A percentile compares a stretch with the other conserved stretches of the same genome.
Conservation (phyloP, 805 yeast genomes). For the Starmerella sp. region DNA sequence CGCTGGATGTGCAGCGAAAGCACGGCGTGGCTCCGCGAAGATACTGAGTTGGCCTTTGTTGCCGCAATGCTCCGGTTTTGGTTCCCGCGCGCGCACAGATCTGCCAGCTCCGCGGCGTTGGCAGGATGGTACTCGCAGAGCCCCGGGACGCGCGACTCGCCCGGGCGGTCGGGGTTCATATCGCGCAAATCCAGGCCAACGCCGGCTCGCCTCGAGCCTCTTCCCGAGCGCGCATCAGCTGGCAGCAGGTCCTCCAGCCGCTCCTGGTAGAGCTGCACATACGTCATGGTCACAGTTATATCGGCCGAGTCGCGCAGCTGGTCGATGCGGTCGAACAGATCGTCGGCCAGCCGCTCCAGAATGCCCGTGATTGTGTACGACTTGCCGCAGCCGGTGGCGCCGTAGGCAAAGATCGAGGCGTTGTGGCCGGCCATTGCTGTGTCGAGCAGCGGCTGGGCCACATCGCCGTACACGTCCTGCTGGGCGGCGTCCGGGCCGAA, state of each 20-base stretch:
- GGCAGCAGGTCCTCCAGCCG: slow-evolving; percentile 67
- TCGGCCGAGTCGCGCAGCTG: slow-evolving; percentile 31
- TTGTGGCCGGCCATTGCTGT: slow-evolving; percentile 74
- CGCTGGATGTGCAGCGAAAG: slow-evolving; percentile 56
- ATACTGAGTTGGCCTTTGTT: slow-evolving; percentile 81
- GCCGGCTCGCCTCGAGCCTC: not conserved
- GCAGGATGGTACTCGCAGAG: slow-evolving; percentile 51
- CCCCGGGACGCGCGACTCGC: slow-evolving; percentile 57
- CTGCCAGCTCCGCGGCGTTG: slow-evolving; percentile 24
- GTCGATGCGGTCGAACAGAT: slow-evolving; percentile 39
- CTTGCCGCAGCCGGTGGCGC: slow-evolving; percentile 96
- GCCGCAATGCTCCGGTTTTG: slow-evolving; percentile 58
- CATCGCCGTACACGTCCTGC: slow-evolving; percentile 50
- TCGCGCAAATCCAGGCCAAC: slow-evolving; percentile 38
- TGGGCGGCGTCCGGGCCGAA: slow-evolving; percentile 61
- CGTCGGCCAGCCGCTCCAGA: slow-evolving; percentile 66
- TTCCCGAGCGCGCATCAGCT: slow-evolving; percentile 33
- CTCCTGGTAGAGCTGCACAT: slow-evolving; percentile 85
- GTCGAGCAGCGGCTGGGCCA: slow-evolving; percentile 63
- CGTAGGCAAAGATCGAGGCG: slow-evolving; percentile 89
- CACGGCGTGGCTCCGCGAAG: slow-evolving; percentile 90
- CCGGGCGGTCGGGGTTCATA: slow-evolving; percentile 43
- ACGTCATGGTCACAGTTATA: slow-evolving; percentile 33
- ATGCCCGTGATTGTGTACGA: slow-evolving; percentile 84
- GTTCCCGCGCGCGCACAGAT: slow-evolving; percentile 15